Conservation (phyloP, 2,329 filamentous ascomycete genomes). For the Ceratocystis cubensis region DNA sequence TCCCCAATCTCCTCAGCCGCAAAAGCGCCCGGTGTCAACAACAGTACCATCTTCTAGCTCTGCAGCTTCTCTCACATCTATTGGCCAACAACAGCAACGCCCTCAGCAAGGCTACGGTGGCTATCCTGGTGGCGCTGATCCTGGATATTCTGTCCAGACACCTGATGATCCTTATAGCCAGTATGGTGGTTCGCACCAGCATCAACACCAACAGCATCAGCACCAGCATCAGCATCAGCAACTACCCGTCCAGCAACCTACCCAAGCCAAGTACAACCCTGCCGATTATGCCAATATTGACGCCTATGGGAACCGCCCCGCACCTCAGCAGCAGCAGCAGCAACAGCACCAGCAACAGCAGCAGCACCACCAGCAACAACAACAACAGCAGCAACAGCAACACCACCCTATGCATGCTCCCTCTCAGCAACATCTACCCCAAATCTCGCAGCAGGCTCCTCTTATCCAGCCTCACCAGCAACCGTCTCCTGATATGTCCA, state of each 20-base stretch:
- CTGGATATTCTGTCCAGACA: conserved; percentile 8
- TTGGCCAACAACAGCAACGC: conserved; percentile 35
- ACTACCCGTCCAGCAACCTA: conserved; percentile 30
- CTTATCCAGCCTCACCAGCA: conserved; percentile 25
- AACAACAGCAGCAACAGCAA: conserved; percentile 27
- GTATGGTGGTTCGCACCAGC: conserved; percentile 23
- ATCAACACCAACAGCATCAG: conserved; percentile 27
- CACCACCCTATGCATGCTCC: conserved; percentile 25
- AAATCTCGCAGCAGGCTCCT: conserved; percentile 23
- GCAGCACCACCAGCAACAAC: too few species aligned
- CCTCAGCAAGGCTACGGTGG: conserved; percentile 28
- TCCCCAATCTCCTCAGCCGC: conserved; percentile 23
- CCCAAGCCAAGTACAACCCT: conserved; percentile 62
- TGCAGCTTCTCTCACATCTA: conserved; percentile 45
- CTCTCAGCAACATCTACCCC: conserved; percentile 13
- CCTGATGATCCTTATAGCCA: conserved; percentile 20
- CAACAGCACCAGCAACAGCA: conserved; percentile 28
- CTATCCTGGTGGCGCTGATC: conserved; percentile 16
- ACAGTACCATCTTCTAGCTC: conserved; percentile 42
- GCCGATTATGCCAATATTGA: conserved; percentile 58
- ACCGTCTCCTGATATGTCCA: not conserved
- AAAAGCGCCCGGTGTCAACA: conserved; percentile 31
- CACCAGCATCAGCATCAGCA: conserved; percentile 27
- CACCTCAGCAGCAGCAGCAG: conserved; percentile 29
- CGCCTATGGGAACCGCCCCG: conserved; percentile 33